Evolutionary conservation across 106 monocot genomes (phyloP).

Genomic region (Dendrobium officinale): DNA sequence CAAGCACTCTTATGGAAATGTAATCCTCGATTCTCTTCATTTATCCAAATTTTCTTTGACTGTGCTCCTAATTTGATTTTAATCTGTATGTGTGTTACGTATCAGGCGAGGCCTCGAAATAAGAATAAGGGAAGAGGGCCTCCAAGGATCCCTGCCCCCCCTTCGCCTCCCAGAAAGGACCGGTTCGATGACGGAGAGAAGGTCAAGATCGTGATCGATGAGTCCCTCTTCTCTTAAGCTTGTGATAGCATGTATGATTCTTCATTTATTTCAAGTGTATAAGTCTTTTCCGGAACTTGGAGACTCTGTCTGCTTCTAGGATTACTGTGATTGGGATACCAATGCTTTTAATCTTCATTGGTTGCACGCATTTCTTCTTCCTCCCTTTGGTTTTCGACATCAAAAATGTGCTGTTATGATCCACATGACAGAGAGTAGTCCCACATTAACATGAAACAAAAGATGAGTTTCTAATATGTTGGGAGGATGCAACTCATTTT

Average conservation of each 20-base stretch:
- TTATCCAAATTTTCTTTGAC: neutral
- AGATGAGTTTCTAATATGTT: no score
- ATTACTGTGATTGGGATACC: neutral
- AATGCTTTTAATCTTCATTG: neutral
- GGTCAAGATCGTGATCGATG: slow-evolving; percentile 66
- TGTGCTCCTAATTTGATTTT: neutral
- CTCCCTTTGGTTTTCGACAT: neutral
- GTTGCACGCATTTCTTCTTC: neutral
- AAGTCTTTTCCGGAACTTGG: neutral
- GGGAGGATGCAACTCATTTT: no score
- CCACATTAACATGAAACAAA: no score
- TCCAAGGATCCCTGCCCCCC: slow-evolving; percentile 44
- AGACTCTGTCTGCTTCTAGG: no score
- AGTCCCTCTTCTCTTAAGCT: slow-evolving; percentile 47
- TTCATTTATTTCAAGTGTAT: neutral
- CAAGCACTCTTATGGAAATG: slow-evolving; percentile 90
- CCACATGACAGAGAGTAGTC: no score
- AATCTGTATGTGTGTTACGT: neutral
- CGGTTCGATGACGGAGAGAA: slow-evolving; percentile 68
- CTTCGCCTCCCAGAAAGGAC: slow-evolving; percentile 71
- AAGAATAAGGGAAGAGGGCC: slow-evolving; percentile 93
- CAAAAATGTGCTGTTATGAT: neutral
- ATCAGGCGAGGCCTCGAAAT: slow-evolving; percentile 77
- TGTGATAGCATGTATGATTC: slow-evolving; percentile 5
- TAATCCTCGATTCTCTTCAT: slow-evolving; percentile 15